These are phyloP conservation scores for Coemansia sp. DNA, from an alignment of 192 early-diverging fungal species.

Conservation along the genomic window DNA sequence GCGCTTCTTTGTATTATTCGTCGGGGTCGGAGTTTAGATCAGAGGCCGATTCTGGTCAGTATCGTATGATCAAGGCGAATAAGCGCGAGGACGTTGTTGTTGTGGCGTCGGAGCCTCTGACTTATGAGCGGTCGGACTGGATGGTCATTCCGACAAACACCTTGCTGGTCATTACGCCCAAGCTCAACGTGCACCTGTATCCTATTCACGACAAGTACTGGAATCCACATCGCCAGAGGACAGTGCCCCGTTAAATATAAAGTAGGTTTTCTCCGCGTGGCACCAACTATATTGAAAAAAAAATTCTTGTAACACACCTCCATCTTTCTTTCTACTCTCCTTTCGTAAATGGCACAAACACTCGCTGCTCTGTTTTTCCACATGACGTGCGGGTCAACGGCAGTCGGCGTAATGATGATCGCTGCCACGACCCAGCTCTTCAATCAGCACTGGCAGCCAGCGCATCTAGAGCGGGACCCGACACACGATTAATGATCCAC, in stretches of 20 bases:
- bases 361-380: slow-evolving; percentile 11
- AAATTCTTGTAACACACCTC: background rate
- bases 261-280: background rate
- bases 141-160: slow-evolving; percentile 75
- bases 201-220: slow-evolving; percentile 71
- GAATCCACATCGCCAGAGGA: slow-evolving; percentile 27
- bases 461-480: slow-evolving; percentile 56
- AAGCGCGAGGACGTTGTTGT: slow-evolving; percentile 81
- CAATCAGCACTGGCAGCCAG: slow-evolving; percentile 45
- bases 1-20: slow-evolving; percentile 75
- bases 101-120: slow-evolving; percentile 76
- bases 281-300: background rate
- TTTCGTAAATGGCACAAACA: background rate
- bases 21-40: slow-evolving; percentile 67
- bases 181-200: slow-evolving; percentile 69
- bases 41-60: slow-evolving; percentile 61
- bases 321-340: background rate
- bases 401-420: slow-evolving; percentile 11
- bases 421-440: background rate
- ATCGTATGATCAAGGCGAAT: slow-evolving; percentile 65
- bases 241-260: background rate
- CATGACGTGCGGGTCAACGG: slow-evolving; percentile 14
- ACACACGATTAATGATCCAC: slow-evolving; percentile 75
- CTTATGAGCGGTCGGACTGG: slow-evolving; percentile 80
- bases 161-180: slow-evolving; percentile 71